Evolutionary conservation across 371 early-diverging fungal genomes (phyloP), one percentile per base, ranked within the genome.

Genomic region (Mucor saturninus): DNA sequence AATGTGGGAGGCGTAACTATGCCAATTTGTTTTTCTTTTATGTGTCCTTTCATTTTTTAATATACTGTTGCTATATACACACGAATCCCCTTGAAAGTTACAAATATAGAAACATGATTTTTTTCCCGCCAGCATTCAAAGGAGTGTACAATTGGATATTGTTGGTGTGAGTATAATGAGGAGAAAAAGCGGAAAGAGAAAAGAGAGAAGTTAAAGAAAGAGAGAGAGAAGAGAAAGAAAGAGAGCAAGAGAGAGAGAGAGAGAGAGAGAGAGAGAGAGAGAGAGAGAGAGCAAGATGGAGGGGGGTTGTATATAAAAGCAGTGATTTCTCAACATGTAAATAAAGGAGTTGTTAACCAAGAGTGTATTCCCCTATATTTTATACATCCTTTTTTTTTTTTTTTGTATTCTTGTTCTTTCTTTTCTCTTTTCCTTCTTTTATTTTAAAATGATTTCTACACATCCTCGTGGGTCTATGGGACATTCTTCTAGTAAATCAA

Each of bases 131-230:
- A 46, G 46, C 46, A 21, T 21, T 10, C 15, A 49, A 37, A 56
- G 59, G 65, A 60, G 65, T 42, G 60, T 60, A 65, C 65, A 60
- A 56, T 48, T 60, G 55, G 42, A 29, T 5, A 14, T 38, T 21
- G 7, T 38, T 46, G 35, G 26, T 15, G 9, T 37, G 13, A 32
- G 35, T 52, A 31, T 52, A 52, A 32, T 52, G n/a, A 3, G 35
- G 35, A 8, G 8, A 6, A 35, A 35, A 35, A 8, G 35, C 26
- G 8, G 7, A 53, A 35, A 45, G 21, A 35, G 9, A n/a, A 11
- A 54, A 53, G 45, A 45, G 45, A 28, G 45, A 45, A 21, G 31
- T 9, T 39, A 28, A 35, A 6, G 7, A 53, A 35, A 45, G 21
- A 35, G 9, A 53, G 45, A 45, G 45, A 28, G 45, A 45, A 21